Base-by-base conservation (phyloP, 129 eudicot genomes). In the Tagetes patula region DNA sequence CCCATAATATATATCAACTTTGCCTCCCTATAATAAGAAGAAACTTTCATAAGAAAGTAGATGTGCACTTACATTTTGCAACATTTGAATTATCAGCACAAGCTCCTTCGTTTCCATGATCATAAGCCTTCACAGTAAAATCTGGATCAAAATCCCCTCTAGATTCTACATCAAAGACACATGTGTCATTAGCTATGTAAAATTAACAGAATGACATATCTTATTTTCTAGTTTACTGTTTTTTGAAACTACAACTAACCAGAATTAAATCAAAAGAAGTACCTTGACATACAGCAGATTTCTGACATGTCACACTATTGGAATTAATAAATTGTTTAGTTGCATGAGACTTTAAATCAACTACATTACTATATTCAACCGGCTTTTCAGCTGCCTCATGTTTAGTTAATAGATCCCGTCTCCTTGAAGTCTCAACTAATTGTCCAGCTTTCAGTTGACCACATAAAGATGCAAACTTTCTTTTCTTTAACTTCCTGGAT, bases 391-490 rank as follows among this genome's bases (percentile, higher is more conserved):
- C 76, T 64, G 77, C 80, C 52, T 77, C 66, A 34, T 72, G 75
- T 55, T 72, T 66, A 60, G 76, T 33, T 61, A 70, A 54, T 59
- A 73, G 70, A 74, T 75, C 69, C 20, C 13, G 65, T 73, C 65
- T 85, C 81, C 49, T 83, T 77, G 83, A 54, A 60, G 60, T 78
- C 70, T 83, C 79, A 65, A 75, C 75, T 45, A 76, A 76, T 73
- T 67, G 76, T 33, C 69, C 80, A n/a, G 64, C 50, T 30, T 77
- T 73, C 39, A 83, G 47, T 69, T 77, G 80, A 62, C 82, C 73
- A 34, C 88, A 83, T 50, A 75, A 82, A 67, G 88, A 82, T 61
- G 80, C 73, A 30, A 84, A 75, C 69, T 76, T 84, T 82, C 80
- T 89, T 73, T 65, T 78, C 69, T 65, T 80, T 60, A 60, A 77